These are phyloP conservation scores for Dorcoceras hygrometricum DNA, from an alignment of 257 asterid species.

Conservation along the genomic window DNA sequence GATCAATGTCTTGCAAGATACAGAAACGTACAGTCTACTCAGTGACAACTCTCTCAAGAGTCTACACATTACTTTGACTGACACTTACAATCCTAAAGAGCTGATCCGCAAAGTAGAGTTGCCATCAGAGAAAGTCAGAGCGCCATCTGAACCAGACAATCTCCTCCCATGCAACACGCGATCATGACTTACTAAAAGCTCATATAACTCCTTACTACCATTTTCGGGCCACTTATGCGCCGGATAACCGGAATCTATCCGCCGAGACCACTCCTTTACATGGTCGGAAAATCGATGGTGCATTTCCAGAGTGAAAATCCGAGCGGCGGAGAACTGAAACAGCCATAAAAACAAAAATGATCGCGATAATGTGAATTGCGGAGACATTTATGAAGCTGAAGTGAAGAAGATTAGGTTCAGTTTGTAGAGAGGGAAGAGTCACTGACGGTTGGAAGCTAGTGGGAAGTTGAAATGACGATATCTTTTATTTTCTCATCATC, in stretches of 20 bases:
- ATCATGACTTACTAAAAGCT: conserved; percentile 56
- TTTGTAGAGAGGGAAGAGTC: background rate
- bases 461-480: too few species aligned
- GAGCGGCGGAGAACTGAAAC: conserved; percentile 35
- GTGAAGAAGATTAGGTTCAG: conserved; percentile 1
- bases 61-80: too few species aligned
- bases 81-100: conserved; percentile 73
- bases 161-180: conserved; percentile 42
- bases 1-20: background rate
- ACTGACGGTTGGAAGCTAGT: too few species aligned
- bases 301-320: conserved; percentile 60
- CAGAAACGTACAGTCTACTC: background rate
- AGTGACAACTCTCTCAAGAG: background rate
- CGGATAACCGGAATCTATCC: conserved; percentile 25
- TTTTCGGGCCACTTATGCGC: conserved; percentile 49
- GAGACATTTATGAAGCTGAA: conserved; percentile 33
- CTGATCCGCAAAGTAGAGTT: conserved; percentile 61
- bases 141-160: conserved; percentile 36
- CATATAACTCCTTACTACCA: conserved; percentile 55
- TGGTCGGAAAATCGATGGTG: conserved; percentile 83
- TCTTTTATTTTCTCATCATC: too few species aligned
- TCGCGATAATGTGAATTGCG: conserved; percentile 29
- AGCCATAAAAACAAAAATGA: conserved; percentile 25
- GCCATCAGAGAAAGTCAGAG: conserved; percentile 68
- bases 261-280: conserved; percentile 56